These are phyloP conservation scores for Ilyonectria destructans DNA, from an alignment of 2,329 filamentous ascomycete genomes.

Conservation along the genomic window DNA sequence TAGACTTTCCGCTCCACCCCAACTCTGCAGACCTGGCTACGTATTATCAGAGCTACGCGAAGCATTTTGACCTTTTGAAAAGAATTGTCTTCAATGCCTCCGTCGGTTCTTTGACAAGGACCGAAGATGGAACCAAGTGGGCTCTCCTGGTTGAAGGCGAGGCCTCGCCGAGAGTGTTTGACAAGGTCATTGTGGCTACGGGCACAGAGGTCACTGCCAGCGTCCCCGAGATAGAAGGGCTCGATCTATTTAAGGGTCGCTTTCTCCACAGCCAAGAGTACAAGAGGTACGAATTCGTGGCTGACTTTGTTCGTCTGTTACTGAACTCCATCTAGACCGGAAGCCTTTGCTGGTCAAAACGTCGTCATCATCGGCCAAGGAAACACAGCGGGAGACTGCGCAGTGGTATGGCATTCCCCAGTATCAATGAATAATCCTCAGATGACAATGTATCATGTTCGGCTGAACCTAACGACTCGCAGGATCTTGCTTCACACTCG, in stretches of 20 bases:
- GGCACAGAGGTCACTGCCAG: conserved; percentile 39
- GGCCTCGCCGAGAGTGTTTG: conserved; percentile 34
- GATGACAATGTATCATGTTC: background rate
- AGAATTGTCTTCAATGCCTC: conserved; percentile 38
- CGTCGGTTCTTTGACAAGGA: conserved; percentile 34
- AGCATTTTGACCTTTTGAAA: conserved; percentile 37
- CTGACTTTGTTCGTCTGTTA: background rate
- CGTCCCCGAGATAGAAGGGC: conserved; percentile 39
- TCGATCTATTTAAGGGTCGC: conserved; percentile 38
- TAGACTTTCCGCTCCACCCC: conserved; percentile 41
- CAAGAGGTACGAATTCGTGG: conserved; percentile 36
- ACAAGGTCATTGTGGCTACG: conserved; percentile 46
- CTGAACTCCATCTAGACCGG: conserved; percentile 27
- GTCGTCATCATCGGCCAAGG: conserved; percentile 49
- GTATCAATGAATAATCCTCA: background rate
- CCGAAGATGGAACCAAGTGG: conserved; percentile 39
- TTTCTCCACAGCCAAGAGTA: conserved; percentile 46
- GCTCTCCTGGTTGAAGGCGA: conserved; percentile 35
- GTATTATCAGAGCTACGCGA: conserved; percentile 46
- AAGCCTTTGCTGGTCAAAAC: conserved; percentile 41
- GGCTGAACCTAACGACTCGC: background rate
- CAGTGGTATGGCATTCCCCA: conserved; percentile 35
- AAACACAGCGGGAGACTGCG: conserved; percentile 47
- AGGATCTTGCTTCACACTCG: conserved; percentile 41
- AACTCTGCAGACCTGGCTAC: conserved; percentile 30